phyloP scores from a whole-genome alignment of 83 land plant genomes.

The Larix sibirica region DNA sequence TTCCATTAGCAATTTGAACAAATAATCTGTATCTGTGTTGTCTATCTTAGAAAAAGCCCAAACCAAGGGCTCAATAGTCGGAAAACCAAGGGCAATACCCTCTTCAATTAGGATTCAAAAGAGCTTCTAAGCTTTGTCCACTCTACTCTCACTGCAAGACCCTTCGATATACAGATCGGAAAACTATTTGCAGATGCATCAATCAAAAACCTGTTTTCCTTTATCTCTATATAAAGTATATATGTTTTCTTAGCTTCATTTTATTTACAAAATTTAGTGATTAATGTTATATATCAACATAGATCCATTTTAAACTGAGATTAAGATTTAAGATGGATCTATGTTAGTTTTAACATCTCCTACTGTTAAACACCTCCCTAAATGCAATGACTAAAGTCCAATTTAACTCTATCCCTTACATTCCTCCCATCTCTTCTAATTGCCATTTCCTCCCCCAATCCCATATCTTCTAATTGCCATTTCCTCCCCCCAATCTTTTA shows the following conservation, averaged over 20 bases:
- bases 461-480: no score
- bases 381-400: no score
- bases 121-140: conserved; percentile 56
- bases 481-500: conserved; percentile 63
- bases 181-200: conserved; percentile 52
- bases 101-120: conserved; percentile 47
- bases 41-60: conserved; percentile 36
- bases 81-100: conserved; percentile 38
- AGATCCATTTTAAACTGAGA: no score
- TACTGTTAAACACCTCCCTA: no score
- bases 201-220: conserved; percentile 37
- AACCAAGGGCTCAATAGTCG: conserved; percentile 51
- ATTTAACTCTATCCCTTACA: conserved; percentile 35
- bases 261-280: conserved; percentile 41
- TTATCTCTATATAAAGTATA: conserved; percentile 52
- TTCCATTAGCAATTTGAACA: conserved; percentile 34
- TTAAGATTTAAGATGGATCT: no score
- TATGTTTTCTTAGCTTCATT: conserved; percentile 30
- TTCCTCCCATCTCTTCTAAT: no score
- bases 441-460: no score
- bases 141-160: conserved; percentile 30
- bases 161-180: conserved; percentile 47
- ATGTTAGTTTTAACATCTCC: no score
- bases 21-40: conserved; percentile 28
- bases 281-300: conserved; percentile 55